Conservation (phyloP, 805 yeast species). For the Cyberlindnera veronae region DNA sequence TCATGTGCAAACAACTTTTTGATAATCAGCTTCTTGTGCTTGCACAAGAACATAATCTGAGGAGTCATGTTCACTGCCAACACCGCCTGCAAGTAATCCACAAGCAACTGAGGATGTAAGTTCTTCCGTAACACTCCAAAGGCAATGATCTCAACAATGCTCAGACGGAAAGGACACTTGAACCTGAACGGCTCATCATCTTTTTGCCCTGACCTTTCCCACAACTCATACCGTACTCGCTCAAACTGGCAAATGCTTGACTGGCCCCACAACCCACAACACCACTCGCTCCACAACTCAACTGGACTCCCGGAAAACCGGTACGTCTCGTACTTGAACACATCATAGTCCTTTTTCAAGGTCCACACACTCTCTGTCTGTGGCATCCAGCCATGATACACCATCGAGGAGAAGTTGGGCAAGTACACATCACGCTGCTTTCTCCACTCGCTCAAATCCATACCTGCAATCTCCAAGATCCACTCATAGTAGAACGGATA, state of each 20-base stretch:
- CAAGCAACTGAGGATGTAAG: conserved; percentile 2
- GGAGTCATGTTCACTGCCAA: neutral
- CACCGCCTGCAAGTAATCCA: conserved; percentile 2
- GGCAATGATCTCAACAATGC: conserved; percentile 2
- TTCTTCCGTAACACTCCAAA: neutral
- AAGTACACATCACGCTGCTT: neutral
- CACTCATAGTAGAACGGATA: neutral
- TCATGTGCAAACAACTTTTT: neutral
- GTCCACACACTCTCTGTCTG: neutral
- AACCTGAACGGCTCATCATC: neutral
- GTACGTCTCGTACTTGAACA: conserved; percentile 2
- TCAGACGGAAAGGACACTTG: neutral
- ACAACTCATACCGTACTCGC: neutral
- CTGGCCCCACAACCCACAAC: conserved; percentile 2
- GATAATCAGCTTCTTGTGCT: neutral
- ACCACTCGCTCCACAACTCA: conserved; percentile 10
- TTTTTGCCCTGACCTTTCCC: neutral
- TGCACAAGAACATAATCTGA: neutral
- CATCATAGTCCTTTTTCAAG: neutral
- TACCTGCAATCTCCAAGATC: neutral
- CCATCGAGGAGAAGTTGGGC: neutral
- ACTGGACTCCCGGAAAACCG: neutral
- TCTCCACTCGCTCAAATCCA: neutral
- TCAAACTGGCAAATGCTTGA: conserved; percentile 3
- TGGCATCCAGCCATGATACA: neutral